phyloP scores from a whole-genome alignment of 257 asterid species.

The Solanum etuberosum region DNA sequence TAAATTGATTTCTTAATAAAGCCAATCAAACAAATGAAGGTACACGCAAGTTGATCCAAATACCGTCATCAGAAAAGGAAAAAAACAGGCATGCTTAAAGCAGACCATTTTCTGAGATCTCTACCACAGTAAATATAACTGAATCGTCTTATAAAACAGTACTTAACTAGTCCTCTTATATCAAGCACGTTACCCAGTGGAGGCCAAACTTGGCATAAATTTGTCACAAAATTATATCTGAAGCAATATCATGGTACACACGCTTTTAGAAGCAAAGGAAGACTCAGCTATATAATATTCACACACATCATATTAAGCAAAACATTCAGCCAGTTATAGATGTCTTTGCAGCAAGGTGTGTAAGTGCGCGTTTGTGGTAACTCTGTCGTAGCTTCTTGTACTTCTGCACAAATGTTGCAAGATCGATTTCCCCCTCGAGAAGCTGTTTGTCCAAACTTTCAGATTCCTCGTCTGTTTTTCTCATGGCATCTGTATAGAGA shows the following conservation, averaged over 20 bases:
- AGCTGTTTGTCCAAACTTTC: conserved; percentile 74
- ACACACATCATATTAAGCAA: background rate
- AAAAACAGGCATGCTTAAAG: background rate
- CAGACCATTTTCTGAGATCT: background rate
- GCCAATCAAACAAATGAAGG: too few relatives aligned
- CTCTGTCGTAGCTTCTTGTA: conserved; percentile 72
- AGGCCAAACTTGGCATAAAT: background rate
- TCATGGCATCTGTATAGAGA: conserved; percentile 55
- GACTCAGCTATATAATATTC: background rate
- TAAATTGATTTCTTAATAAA: too few relatives aligned
- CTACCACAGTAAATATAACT: background rate
- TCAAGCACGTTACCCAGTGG: background rate
- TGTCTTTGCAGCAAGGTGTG: conserved; percentile 86
- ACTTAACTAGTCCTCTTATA: background rate
- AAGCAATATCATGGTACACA: background rate
- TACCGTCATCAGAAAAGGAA: too few relatives aligned
- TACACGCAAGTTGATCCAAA: too few relatives aligned
- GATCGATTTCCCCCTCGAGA: conserved; percentile 66
- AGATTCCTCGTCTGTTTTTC: conserved; percentile 60
- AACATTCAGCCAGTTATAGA: conserved; percentile 29
- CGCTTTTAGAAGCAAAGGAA: background rate
- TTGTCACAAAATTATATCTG: background rate
- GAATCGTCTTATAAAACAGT: background rate
- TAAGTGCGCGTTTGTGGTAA: conserved; percentile 71
- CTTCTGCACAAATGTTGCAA: conserved; percentile 55